Percentiles rank a stretch among this genome's conserved stretches.
Evolutionary conservation across 2,329 filamentous ascomycete genomes (phyloP).

Genomic region (Clarireedia hainanense): DNA sequence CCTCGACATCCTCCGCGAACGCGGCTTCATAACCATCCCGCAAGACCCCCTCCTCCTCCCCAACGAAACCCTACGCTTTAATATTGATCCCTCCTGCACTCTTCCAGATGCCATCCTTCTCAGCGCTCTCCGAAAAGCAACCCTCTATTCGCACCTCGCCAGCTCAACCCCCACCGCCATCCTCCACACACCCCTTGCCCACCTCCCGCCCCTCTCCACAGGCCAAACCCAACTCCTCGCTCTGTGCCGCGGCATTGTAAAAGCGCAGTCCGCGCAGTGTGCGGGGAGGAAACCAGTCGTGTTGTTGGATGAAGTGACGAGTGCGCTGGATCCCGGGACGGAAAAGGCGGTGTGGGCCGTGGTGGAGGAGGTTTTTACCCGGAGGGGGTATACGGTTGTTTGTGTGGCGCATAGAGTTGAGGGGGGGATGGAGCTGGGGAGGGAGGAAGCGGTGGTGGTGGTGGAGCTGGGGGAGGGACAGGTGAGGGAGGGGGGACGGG

Average conservation of each 20-base stretch:
- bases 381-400: background rate
- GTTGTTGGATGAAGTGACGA: background rate
- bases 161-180: background rate
- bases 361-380: background rate
- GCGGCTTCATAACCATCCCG: conserved; percentile 3
- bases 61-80: conserved; percentile 1
- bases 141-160: background rate
- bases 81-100: background rate
- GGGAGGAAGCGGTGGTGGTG: background rate
- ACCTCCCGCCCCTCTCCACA: background rate
- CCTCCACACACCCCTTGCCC: background rate
- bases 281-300: background rate
- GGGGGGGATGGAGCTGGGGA: background rate
- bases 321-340: background rate
- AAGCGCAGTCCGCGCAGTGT: background rate
- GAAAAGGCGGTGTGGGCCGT: background rate
- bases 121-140: background rate
- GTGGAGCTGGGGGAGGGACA: background rate
- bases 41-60: conserved; percentile 1
- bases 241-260: background rate
- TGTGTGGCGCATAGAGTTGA: background rate
- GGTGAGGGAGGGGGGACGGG: background rate
- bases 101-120: background rate
- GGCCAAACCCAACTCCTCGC: conserved; percentile 2
- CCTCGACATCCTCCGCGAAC: background rate